Percentiles rank a stretch among this genome's conserved stretches.
phyloP scores from a whole-genome alignment of 306 rosid genomes.

The Vicia faba region DNA sequence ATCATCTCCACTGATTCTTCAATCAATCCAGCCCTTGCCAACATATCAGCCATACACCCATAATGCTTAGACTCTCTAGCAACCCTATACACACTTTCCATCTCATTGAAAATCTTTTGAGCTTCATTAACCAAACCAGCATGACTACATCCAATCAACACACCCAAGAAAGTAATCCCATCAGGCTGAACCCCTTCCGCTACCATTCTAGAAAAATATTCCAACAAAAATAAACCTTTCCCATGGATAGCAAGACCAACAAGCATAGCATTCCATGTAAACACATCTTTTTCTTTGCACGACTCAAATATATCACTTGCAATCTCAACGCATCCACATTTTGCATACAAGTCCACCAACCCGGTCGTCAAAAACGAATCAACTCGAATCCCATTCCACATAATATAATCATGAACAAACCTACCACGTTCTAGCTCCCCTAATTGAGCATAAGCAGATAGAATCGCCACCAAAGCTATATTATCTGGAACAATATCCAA shows the following conservation, averaged over 20 bases:
- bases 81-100: slow-evolving; percentile 59
- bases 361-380: slow-evolving; percentile 64
- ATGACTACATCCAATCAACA: slow-evolving; percentile 77
- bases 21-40: slow-evolving; percentile 69
- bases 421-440: slow-evolving; percentile 75
- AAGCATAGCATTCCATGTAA: slow-evolving; percentile 82
- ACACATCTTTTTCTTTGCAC: slow-evolving; percentile 49
- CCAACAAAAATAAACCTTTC: slow-evolving; percentile 44
- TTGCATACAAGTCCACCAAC: slow-evolving; percentile 75
- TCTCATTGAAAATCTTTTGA: slow-evolving; percentile 54
- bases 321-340: slow-evolving; percentile 68
- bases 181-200: slow-evolving; percentile 57
- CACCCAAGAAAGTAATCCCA: slow-evolving; percentile 64
- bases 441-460: slow-evolving; percentile 70
- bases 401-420: slow-evolving; percentile 50
- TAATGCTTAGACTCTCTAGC: slow-evolving; percentile 66
- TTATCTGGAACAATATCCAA: slow-evolving; percentile 53
- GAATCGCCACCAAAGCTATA: slow-evolving; percentile 63
- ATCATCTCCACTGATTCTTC: slow-evolving; percentile 62
- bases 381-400: slow-evolving; percentile 41
- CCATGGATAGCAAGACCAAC: slow-evolving; percentile 81
- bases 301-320: slow-evolving; percentile 61
- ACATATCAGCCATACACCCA: slow-evolving; percentile 84
- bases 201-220: slow-evolving; percentile 56
- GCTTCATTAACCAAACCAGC: slow-evolving; percentile 68